phyloP scores from a whole-genome alignment of 192 early-diverging fungal species.

The Entomortierella beljakovae region DNA sequence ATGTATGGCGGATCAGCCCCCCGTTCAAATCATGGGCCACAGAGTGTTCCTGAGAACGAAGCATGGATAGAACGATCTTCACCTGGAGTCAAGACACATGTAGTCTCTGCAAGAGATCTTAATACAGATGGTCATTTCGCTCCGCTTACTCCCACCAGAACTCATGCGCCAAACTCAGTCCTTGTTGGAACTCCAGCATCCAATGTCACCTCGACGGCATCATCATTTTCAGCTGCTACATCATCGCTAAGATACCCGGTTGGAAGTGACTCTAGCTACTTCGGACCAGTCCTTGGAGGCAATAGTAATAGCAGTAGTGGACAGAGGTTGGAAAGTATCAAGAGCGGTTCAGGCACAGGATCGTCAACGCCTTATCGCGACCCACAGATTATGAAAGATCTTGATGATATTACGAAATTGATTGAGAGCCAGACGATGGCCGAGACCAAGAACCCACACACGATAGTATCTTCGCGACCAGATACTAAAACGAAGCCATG shows the following conservation, averaged over 20 bases:
- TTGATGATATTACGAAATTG: slow-evolving; percentile 27
- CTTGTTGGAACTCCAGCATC: slow-evolving; percentile 21
- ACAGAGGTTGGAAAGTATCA: neutral
- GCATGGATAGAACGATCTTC: slow-evolving; percentile 30
- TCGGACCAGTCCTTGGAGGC: neutral
- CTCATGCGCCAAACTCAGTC: slow-evolving; percentile 12
- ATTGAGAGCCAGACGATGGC: slow-evolving; percentile 14
- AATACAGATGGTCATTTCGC: slow-evolving; percentile 17
- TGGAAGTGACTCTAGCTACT: neutral
- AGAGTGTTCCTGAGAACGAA: slow-evolving; percentile 44
- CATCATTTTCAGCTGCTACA: slow-evolving; percentile 10
- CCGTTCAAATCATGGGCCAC: neutral
- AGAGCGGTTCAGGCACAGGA: neutral
- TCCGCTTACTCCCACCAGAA: slow-evolving; percentile 24
- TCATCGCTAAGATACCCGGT: neutral
- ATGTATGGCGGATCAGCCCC: neutral
- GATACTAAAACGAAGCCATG: too few species aligned
- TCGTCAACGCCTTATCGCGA: slow-evolving; percentile 12
- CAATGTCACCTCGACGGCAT: neutral
- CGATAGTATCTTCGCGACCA: slow-evolving; percentile 11
- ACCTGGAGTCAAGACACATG: slow-evolving; percentile 21
- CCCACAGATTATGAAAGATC: slow-evolving; percentile 30
- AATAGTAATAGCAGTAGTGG: neutral
- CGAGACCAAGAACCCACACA: slow-evolving; percentile 36
- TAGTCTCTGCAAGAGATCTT: neutral